Conservation (phyloP, 2,329 filamentous ascomycete genomes). For the Akanthomyces lecanii region DNA sequence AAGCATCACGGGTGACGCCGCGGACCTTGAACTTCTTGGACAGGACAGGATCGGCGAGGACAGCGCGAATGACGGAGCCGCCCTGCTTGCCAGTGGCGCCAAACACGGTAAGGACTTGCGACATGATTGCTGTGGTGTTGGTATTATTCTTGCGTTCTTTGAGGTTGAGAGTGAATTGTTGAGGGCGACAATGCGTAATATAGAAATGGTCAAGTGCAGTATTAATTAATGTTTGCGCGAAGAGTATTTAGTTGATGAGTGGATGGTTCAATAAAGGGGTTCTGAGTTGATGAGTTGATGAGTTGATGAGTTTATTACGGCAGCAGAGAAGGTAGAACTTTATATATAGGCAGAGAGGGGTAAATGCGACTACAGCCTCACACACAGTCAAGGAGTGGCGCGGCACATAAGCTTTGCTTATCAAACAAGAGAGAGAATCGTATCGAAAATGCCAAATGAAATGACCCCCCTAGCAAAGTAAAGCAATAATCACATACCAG, state of each 20-base stretch:
- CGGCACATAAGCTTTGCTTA: too few relatives aligned
- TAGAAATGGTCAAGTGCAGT: background rate
- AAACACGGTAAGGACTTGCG: constrained; percentile 41
- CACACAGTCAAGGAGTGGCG: too few relatives aligned
- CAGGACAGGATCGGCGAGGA: constrained; percentile 44
- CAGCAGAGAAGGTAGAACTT: too few relatives aligned
- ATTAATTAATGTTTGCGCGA: background rate
- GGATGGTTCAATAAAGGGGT: background rate
- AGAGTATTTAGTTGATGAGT: background rate
- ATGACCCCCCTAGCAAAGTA: background rate
- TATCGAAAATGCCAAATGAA: too few relatives aligned
- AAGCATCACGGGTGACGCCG: constrained; percentile 43
- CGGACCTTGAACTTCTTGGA: constrained; percentile 42
- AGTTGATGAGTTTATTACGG: too few relatives aligned
- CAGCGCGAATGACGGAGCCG: constrained; percentile 40
- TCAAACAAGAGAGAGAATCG: too few relatives aligned
- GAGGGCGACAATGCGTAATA: background rate
- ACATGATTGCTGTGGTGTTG: constrained; percentile 24
- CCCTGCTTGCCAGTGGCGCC: constrained; percentile 49
- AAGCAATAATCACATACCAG: background rate
- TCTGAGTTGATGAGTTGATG: too few relatives aligned
- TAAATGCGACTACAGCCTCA: too few relatives aligned
- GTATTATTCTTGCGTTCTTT: background rate
- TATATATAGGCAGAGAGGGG: too few relatives aligned
- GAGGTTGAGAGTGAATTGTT: background rate